phyloP scores from a whole-genome alignment of 78 protist species.

The Kipferlia bialata region DNA sequence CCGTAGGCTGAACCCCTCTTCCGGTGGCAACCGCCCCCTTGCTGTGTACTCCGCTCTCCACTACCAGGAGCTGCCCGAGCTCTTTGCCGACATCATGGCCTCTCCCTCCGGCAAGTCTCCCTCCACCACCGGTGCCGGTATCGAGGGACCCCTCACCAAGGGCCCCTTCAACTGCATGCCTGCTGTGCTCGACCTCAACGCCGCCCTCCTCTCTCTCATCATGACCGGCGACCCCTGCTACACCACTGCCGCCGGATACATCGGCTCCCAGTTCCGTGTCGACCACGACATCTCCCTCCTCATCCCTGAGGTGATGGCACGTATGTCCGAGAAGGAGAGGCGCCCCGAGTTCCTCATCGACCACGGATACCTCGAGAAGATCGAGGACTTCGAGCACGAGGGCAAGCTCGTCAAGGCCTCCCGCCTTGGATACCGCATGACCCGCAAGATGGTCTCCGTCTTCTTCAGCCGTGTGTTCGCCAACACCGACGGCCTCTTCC shows the following conservation, averaged over 20 bases:
- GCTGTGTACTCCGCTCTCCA: not conserved
- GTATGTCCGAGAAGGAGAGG: conserved; percentile 11
- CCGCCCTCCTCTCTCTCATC: conserved; percentile 1
- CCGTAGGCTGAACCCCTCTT: not conserved
- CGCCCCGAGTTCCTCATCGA: not conserved
- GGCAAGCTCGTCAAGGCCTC: conserved; percentile 1
- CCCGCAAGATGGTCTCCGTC: not conserved
- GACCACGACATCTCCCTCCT: conserved; percentile 11
- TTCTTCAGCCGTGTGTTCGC: conserved; percentile 24
- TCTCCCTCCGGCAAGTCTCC: conserved; percentile 14
- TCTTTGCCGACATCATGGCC: not conserved
- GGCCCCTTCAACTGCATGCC: conserved; percentile 11
- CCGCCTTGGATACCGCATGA: conserved; percentile 17
- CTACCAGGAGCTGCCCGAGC: conserved; percentile 16
- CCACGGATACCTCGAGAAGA: conserved; percentile 5
- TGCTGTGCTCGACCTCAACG: conserved; percentile 2
- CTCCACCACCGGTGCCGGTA: conserved; percentile 9
- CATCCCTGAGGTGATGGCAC: conserved; percentile 12
- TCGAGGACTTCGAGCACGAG: conserved; percentile 6
- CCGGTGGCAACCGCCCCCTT: not conserved
- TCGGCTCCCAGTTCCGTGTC: not conserved
- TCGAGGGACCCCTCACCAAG: conserved; percentile 11
- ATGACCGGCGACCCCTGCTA: not conserved
- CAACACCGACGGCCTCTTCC: conserved; percentile 11
- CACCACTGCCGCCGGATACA: conserved; percentile 11